These are phyloP conservation scores for Backusella luteola DNA, from an alignment of 192 early-diverging fungal species.

Conservation along the genomic window DNA sequence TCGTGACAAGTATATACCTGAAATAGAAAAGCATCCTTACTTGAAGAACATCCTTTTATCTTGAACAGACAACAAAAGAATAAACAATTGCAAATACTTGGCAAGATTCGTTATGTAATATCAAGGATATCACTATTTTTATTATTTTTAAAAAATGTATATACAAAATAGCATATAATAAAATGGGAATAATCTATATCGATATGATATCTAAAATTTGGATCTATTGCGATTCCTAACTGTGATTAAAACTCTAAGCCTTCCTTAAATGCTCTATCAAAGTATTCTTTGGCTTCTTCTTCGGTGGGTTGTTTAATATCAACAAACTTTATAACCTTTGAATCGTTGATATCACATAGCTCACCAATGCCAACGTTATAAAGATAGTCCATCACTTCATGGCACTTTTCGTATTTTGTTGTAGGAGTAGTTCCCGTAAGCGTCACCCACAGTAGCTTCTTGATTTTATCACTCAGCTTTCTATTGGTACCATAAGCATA, in stretches of 20 bases:
- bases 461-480: neutral
- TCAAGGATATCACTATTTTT: neutral
- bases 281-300: neutral
- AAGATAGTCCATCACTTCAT: neutral
- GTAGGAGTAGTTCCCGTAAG: neutral
- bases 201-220: too few relatives aligned
- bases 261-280: neutral
- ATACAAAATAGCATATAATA: neutral
- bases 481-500: neutral
- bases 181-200: too few relatives aligned
- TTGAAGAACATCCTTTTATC: conserved; percentile 24
- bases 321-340: neutral
- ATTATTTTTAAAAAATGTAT: neutral
- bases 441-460: neutral
- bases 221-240: too few relatives aligned
- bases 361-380: neutral
- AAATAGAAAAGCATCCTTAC: conserved; percentile 62
- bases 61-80: neutral
- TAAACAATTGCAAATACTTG: neutral
- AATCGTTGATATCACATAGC: neutral
- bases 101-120: neutral
- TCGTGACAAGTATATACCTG: conserved; percentile 50
- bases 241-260: neutral
- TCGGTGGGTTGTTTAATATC: neutral
- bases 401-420: neutral